These are phyloP conservation scores for Grigorovia transvaalensis DNA, from an alignment of 805 yeast species.

Conservation along the genomic window DNA sequence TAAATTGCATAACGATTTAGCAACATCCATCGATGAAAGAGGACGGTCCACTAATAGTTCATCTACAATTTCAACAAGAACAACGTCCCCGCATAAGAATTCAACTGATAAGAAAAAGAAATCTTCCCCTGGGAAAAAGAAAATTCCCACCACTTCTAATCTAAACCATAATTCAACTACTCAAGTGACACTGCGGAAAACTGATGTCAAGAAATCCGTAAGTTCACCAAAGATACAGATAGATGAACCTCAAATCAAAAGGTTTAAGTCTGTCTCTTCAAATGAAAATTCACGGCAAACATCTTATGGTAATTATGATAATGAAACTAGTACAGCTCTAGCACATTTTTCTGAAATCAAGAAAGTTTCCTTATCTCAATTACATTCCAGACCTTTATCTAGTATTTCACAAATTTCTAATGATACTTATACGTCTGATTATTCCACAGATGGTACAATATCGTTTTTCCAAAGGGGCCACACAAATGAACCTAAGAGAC, in stretches of 20 bases:
- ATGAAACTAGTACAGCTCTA: conserved; percentile 7
- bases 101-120: background rate
- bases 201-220: conserved; percentile 1
- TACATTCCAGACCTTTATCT: conserved; percentile 38
- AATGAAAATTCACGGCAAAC: conserved; percentile 22
- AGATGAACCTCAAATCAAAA: conserved; percentile 14
- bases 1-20: conserved; percentile 4
- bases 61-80: background rate
- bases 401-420: conserved; percentile 42
- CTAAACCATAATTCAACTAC: conserved; percentile 3
- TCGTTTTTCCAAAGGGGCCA: conserved; percentile 4
- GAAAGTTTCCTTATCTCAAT: conserved; percentile 6
- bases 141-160: background rate
- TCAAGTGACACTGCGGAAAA: conserved; percentile 3
- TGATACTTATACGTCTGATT: conserved; percentile 40
- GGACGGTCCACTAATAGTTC: background rate
- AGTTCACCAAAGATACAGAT: background rate
- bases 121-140: background rate
- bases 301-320: conserved; percentile 22
- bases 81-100: background rate
- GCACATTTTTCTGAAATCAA: conserved; percentile 9
- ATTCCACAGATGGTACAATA: conserved; percentile 32
- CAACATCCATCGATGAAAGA: background rate
- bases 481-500: conserved; percentile 2
- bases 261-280: conserved; percentile 16